Conservation (phyloP, 1,284 basidiomycete genomes). For the Microbotryomycetes sp. region DNA sequence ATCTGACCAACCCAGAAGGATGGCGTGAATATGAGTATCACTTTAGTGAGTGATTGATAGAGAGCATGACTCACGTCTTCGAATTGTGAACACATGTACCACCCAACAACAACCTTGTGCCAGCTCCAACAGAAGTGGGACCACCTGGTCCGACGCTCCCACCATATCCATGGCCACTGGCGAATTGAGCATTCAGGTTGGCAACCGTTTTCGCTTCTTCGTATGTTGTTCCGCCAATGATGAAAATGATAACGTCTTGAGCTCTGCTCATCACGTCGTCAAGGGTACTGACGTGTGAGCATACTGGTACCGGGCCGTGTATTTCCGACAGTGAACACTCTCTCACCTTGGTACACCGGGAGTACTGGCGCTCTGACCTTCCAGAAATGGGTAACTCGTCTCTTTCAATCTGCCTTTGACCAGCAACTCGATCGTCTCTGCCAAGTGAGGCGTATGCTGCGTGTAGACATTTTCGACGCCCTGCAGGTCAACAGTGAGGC, state of each 20-base stretch:
- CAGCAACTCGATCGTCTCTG: conserved; percentile 83
- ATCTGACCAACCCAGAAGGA: conserved; percentile 2
- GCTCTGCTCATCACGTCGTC: conserved; percentile 51
- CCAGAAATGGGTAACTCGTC: conserved; percentile 82
- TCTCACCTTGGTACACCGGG: conserved; percentile 37
- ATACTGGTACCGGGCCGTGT: neutral
- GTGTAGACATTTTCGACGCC: conserved; percentile 99
- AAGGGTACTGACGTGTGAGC: neutral
- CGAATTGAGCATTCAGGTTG: conserved; percentile 72
- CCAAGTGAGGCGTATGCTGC: conserved; percentile 89
- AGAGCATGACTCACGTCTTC: conserved; percentile 55
- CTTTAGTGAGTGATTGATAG: neutral
- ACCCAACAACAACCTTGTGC: conserved; percentile 72
- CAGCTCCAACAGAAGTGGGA: conserved; percentile 45
- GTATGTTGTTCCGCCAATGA: conserved; percentile 89
- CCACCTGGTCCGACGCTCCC: conserved; percentile 48
- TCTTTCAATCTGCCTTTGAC: conserved; percentile 82
- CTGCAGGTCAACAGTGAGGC: too few relatives aligned
- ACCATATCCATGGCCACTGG: conserved; percentile 39
- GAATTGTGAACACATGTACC: conserved; percentile 92
- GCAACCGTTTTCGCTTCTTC: conserved; percentile 80
- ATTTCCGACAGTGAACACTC: neutral
- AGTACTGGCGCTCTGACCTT: conserved; percentile 53
- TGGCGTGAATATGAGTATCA: too few relatives aligned
- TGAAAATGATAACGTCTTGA: conserved; percentile 89